Evolutionary conservation across 176 grass and related monocot species (phyloP).

Genomic region (Aegilops umbellulata): DNA sequence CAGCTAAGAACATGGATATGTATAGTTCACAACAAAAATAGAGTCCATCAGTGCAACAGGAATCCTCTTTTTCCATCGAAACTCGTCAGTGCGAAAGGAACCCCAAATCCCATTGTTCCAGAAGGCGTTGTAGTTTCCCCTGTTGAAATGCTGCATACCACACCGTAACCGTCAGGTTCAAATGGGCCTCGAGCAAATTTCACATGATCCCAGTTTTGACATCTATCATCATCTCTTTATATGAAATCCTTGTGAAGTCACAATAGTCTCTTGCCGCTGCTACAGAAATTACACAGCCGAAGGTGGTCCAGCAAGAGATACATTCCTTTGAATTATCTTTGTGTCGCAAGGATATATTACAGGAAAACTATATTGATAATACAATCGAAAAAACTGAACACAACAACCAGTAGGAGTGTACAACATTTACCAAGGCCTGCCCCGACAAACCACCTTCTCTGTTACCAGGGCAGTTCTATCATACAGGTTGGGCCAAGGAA

Average conservation of each 20-base stretch:
- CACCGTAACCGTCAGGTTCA: not conserved
- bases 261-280: not conserved
- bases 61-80: no score
- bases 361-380: not conserved
- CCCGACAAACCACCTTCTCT: not conserved
- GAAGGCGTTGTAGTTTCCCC: no score
- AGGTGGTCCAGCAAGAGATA: not conserved
- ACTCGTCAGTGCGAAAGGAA: no score
- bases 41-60: no score
- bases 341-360: not conserved
- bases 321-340: not conserved
- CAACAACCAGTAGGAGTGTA: not conserved
- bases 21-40: no score
- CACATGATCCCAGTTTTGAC: not conserved
- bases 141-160: no score
- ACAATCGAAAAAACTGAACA: not conserved
- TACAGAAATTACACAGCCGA: not conserved
- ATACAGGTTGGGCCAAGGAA: not conserved
- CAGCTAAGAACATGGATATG: no score
- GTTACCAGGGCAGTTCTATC: not conserved
- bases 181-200: not conserved
- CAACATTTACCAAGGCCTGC: conserved; percentile 1
- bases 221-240: not conserved
- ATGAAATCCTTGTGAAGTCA: not conserved
- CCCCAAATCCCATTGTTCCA: no score